Conservation (phyloP, 805 yeast genomes). For the Lipomyces chichibuensis region DNA sequence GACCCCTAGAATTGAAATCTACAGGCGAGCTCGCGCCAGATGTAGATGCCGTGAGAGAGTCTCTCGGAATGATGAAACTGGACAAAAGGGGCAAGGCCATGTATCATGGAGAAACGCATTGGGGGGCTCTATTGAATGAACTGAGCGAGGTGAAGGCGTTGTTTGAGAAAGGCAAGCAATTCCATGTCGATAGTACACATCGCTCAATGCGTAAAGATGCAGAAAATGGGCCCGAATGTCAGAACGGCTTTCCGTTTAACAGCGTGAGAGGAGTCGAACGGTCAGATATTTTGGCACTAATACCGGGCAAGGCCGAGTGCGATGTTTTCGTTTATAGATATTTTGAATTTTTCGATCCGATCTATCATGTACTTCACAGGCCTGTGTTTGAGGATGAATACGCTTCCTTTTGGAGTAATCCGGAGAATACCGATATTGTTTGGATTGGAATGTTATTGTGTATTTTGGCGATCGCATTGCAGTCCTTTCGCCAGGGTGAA, state of each 20-base stretch:
- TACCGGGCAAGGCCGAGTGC: constrained; percentile 38
- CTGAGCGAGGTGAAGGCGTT: constrained; percentile 32
- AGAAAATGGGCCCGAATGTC: neutral
- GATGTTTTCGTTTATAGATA: constrained; percentile 40
- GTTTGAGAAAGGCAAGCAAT: constrained; percentile 21
- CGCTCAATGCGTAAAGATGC: neutral
- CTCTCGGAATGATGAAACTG: constrained; percentile 45
- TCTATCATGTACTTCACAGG: constrained; percentile 40
- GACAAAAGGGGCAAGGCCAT: constrained; percentile 42
- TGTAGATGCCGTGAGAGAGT: constrained; percentile 38
- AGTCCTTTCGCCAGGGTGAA: constrained; percentile 37
- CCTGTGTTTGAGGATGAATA: constrained; percentile 40
- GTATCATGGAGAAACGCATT: constrained; percentile 45
- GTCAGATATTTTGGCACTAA: constrained; percentile 36
- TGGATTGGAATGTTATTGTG: constrained; percentile 42
- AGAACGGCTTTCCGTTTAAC: constrained; percentile 28
- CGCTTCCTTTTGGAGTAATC: constrained; percentile 41
- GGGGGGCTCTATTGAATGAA: constrained; percentile 43
- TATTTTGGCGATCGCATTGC: constrained; percentile 40
- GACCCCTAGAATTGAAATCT: neutral
- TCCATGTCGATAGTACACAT: constrained; percentile 7
- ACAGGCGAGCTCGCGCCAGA: constrained; percentile 25
- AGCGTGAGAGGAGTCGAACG: constrained; percentile 20
- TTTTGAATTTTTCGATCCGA: constrained; percentile 40
- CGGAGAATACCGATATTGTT: constrained; percentile 39